Percentiles rank a stretch among this genome's conserved stretches.
Conservation (phyloP, 345 rosid species). For the Salix purpurea region DNA sequence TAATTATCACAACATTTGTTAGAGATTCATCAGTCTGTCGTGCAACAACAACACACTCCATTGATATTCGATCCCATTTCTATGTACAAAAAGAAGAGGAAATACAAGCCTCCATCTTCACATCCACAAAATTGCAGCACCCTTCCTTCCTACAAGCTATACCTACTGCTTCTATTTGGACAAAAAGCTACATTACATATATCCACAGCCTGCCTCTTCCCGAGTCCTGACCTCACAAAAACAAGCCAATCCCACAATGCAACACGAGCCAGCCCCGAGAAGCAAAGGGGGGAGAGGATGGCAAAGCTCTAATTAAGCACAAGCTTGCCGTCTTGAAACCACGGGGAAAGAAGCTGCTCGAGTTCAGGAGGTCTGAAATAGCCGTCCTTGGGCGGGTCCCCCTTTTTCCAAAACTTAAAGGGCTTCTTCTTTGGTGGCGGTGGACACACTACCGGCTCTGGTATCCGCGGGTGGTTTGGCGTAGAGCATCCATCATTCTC, state of each 20-base stretch:
- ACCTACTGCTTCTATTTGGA: too few species aligned
- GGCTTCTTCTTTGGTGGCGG: slow-evolving; percentile 41
- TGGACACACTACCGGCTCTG: slow-evolving; percentile 17
- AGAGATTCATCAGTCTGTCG: too few species aligned
- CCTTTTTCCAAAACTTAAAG: slow-evolving; percentile 12
- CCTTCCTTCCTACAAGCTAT: too few species aligned
- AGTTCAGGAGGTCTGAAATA: slow-evolving; percentile 35
- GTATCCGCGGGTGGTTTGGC: slow-evolving; percentile 32
- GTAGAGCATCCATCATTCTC: slow-evolving; percentile 22
- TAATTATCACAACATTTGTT: too few species aligned
- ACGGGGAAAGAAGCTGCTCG: slow-evolving; percentile 27
- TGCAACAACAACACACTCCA: too few species aligned
- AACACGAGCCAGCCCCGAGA: background rate
- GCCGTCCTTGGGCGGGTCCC: slow-evolving; percentile 23
- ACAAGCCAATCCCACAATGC: background rate
- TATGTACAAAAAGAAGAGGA: too few species aligned
- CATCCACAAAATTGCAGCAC: too few species aligned
- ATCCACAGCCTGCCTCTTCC: background rate
- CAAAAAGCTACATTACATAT: background rate
- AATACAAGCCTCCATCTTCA: too few species aligned
- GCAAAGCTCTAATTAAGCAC: background rate
- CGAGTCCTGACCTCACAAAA: background rate
- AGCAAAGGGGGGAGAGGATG: background rate
- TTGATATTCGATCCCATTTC: too few species aligned
- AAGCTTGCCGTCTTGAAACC: background rate